These are phyloP conservation scores for Russula compacta DNA, from an alignment of 768 basidiomycete genomes.

Conservation along the genomic window DNA sequence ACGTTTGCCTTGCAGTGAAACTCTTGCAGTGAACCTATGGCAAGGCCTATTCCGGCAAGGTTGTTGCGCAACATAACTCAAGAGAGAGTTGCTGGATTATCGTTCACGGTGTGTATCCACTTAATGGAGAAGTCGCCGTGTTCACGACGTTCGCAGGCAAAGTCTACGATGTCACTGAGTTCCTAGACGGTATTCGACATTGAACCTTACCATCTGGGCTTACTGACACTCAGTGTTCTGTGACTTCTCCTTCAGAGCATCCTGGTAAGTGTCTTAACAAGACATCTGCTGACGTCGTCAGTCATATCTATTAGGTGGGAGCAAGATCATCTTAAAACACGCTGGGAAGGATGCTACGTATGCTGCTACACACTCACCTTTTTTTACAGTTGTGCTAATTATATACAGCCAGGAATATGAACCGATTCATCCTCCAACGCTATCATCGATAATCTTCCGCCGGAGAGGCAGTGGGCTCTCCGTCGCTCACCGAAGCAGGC, in stretches of 20 bases:
- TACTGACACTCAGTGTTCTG: not conserved
- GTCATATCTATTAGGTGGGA: conserved; percentile 30
- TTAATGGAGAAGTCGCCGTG: not conserved
- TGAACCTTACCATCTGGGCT: not conserved
- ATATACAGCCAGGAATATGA: conserved; percentile 52
- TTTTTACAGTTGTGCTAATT: not conserved
- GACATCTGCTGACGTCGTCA: not conserved
- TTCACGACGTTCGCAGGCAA: conserved; percentile 24
- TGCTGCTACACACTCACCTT: not conserved
- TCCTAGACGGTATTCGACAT: conserved; percentile 27
- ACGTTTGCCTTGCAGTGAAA: not conserved
- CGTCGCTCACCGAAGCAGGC: not conserved
- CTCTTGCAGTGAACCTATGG: not conserved
- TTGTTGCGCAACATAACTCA: conserved; percentile 16
- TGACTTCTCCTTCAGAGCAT: conserved; percentile 6
- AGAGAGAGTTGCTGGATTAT: conserved; percentile 21
- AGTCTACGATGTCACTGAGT: conserved; percentile 39
- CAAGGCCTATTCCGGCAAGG: conserved; percentile 12
- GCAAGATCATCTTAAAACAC: conserved; percentile 44
- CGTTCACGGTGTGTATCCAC: conserved; percentile 11
- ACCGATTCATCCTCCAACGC: conserved; percentile 83
- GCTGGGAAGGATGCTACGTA: conserved; percentile 45
- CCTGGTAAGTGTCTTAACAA: conserved; percentile 6
- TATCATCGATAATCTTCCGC: conserved; percentile 65
- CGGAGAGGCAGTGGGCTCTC: conserved; percentile 56